A percentile compares a stretch with the other conserved stretches of the same genome.
phyloP scores from a whole-genome alignment of 768 basidiomycete species.

The Tubosaeta sp. region DNA sequence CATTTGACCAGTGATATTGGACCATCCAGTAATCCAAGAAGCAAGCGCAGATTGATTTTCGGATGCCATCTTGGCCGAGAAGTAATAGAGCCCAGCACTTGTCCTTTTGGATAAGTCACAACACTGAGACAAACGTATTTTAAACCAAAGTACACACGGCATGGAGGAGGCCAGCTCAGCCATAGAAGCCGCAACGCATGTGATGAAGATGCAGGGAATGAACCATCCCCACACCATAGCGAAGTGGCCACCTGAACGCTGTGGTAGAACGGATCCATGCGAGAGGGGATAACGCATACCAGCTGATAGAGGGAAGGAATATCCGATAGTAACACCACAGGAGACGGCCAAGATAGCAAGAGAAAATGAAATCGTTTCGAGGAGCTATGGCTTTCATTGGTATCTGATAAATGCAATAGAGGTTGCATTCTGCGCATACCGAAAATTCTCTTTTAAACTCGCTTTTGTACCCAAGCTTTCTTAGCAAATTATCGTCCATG shows the following conservation, averaged over 20 bases:
- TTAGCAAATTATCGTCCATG: too few relatives aligned
- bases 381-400: too few relatives aligned
- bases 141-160: slow-evolving; percentile 12
- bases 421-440: too few relatives aligned
- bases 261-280: too few relatives aligned
- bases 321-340: slow-evolving; percentile 18
- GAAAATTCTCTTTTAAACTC: too few relatives aligned
- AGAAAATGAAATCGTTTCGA: too few relatives aligned
- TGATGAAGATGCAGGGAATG: slow-evolving; percentile 18
- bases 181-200: slow-evolving; percentile 6
- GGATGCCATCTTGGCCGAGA: slow-evolving; percentile 25
- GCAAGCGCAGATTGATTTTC: slow-evolving; percentile 22
- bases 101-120: slow-evolving; percentile 6
- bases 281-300: slow-evolving; percentile 4
- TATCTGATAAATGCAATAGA: too few relatives aligned
- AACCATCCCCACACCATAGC: slow-evolving; percentile 24
- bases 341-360: slow-evolving; percentile 22
- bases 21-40: slow-evolving; percentile 29
- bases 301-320: slow-evolving; percentile 14
- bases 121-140: background rate
- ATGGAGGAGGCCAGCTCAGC: slow-evolving; percentile 9
- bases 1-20: slow-evolving; percentile 25
- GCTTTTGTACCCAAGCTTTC: too few relatives aligned
- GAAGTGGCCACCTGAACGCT: slow-evolving; percentile 17
- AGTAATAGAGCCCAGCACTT: slow-evolving; percentile 27